Percentiles rank a stretch among this genome's conserved stretches.
Evolutionary conservation across 2,329 filamentous ascomycete species (phyloP).

Genomic region (Alternaria sp.): DNA sequence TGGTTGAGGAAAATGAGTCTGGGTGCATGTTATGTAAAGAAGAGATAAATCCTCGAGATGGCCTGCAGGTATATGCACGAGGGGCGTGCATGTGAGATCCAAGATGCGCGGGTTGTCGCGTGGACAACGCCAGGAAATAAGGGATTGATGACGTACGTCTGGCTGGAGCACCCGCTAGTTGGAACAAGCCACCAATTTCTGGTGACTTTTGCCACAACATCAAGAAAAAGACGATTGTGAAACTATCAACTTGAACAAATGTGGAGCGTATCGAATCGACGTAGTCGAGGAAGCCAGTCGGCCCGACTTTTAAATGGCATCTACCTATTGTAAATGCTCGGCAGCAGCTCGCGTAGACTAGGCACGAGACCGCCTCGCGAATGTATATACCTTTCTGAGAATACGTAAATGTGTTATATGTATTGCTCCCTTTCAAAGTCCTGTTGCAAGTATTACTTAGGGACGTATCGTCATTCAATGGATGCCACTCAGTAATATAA

Average conservation of each 20-base stretch:
- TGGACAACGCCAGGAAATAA: conserved; percentile 12
- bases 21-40: conserved; percentile 5
- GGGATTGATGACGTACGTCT: conserved; percentile 17
- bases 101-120: conserved; percentile 16
- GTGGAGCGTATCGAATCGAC: background rate
- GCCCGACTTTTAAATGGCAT: background rate
- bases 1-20: background rate
- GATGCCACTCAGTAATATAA: background rate
- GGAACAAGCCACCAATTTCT: conserved; percentile 12
- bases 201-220: background rate
- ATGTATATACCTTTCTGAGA: background rate
- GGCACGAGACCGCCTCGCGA: background rate
- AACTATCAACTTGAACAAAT: background rate
- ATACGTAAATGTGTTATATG: background rate
- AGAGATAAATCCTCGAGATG: background rate
- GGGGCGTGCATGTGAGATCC: conserved; percentile 16
- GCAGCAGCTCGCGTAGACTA: background rate
- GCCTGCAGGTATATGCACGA: conserved; percentile 8
- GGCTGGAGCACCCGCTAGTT: conserved; percentile 1
- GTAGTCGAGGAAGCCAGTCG: background rate
- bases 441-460: background rate
- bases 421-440: background rate
- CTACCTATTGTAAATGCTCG: background rate
- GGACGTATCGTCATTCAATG: background rate
- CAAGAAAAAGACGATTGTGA: background rate